Conservation (phyloP, 208 protist genomes). For the Leishmania tarentolae region DNA sequence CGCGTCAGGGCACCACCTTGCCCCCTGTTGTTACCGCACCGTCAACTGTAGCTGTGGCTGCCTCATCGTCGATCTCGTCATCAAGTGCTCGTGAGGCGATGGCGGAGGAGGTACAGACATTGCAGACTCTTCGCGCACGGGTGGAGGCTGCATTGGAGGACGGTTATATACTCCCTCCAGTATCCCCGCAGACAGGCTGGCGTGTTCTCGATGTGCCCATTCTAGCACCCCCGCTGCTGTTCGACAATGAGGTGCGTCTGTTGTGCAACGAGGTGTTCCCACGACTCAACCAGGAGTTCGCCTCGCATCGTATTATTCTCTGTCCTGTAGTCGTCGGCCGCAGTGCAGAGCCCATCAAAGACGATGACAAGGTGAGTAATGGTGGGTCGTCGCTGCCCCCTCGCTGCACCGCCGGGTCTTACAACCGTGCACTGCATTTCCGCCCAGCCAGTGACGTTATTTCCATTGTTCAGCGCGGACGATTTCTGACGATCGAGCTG, state of each 20-base stretch:
- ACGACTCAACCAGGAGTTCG: conserved; percentile 65
- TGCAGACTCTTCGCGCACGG: conserved; percentile 12
- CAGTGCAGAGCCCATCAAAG: background rate
- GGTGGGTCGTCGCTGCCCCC: background rate
- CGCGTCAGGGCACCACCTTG: background rate
- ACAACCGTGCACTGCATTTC: conserved; percentile 47
- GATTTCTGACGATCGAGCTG: conserved; percentile 71
- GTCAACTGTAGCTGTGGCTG: background rate
- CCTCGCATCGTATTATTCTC: conserved; percentile 38
- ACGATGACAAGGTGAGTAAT: background rate
- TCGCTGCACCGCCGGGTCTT: conserved; percentile 37
- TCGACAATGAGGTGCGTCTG: conserved; percentile 70
- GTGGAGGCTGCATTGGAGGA: conserved; percentile 13
- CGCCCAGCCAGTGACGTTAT: conserved; percentile 47
- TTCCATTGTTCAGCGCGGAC: conserved; percentile 56
- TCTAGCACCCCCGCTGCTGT: conserved; percentile 72
- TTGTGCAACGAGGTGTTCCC: conserved; percentile 68
- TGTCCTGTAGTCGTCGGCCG: conserved; percentile 45
- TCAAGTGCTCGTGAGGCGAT: background rate
- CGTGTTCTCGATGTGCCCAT: conserved; percentile 80
- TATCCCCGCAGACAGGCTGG: conserved; percentile 59
- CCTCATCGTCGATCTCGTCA: background rate
- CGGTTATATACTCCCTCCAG: conserved; percentile 33
- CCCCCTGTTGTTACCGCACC: background rate
- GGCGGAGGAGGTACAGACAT: background rate